A percentile compares a stretch with the other conserved stretches of the same genome.
Evolutionary conservation across 495 filamentous ascomycete species (phyloP).

Genomic region (Penicillium tannophilum): DNA sequence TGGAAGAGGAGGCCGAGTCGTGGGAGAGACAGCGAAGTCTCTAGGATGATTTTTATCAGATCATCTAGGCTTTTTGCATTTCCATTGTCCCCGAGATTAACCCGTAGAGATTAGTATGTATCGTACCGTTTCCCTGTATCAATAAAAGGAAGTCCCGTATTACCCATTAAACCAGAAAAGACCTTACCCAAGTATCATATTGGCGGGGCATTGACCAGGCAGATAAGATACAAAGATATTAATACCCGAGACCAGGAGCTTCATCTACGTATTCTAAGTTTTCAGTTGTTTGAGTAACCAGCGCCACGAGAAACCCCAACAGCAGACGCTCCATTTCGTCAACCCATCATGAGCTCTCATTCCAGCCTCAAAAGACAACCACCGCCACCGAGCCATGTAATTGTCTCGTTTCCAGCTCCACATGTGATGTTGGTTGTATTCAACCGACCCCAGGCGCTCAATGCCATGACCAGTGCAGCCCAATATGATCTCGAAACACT

Average conservation of each 20-base stretch:
- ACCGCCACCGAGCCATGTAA: conserved; percentile 14
- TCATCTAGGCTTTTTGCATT: conserved; percentile 8
- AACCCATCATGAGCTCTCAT: conserved; percentile 8
- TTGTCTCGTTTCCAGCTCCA: conserved; percentile 33
- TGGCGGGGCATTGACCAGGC: neutral
- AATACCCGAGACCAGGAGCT: neutral
- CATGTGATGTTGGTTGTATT: conserved; percentile 37
- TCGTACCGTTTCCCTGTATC: neutral
- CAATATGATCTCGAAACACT: conserved; percentile 47
- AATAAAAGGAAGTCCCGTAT: neutral
- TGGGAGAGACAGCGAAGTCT: neutral
- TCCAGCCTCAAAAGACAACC: conserved; percentile 15
- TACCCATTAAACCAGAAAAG: neutral
- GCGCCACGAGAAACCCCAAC: neutral
- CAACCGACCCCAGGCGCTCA: conserved; percentile 40
- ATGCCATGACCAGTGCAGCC: conserved; percentile 42
- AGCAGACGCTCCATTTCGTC: neutral
- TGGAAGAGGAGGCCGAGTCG: neutral
- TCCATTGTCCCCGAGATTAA: neutral
- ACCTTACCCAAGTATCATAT: neutral
- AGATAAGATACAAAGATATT: neutral
- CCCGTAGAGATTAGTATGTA: neutral
- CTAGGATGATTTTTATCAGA: conserved; percentile 15
- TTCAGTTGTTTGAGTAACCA: neutral
- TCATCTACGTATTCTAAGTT: neutral